Base-by-base conservation (phyloP, 2,329 filamentous ascomycete species). In the Alternaria atra region DNA sequence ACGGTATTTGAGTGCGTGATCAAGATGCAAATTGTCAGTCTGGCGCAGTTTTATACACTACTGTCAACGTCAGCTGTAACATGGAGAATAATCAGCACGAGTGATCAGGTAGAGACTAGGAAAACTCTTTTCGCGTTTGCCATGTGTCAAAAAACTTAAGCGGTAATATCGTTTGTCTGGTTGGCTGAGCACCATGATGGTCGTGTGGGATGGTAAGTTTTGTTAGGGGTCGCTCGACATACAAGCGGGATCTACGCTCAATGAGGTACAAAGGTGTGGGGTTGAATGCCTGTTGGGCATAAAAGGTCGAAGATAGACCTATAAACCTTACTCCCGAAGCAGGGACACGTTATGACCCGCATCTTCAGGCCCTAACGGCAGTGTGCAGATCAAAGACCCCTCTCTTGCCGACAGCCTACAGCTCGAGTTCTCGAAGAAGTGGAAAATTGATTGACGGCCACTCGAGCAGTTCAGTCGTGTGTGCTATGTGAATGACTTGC, bases 171-270 rank as follows among this genome's bases (percentile, higher is more conserved):
- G 15, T 25, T 13, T 4, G 15, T 34, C 15, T 67, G 58, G 66
- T 71, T 73, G 71, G 71, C 4, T 63, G 69, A 73, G 71, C 39
- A 73, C 71, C 70, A 6, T 73, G 70, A 67, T 73, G 71, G 59
- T 23, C 40, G 44, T 58, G 58, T 65, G 58, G 65, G 63, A 58
- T 42, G 29, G 43, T 53, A 39, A 47, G 37, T 50, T 44, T 34
- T 55, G 44, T 48, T 52, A 62, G 55, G 43, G 29, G n/a, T 52
- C 15, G 40, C 40, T 50, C 40, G 50, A 29, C 12, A 30, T 37
- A 48, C 20, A 39, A 34, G 43, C 56, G 52, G 61, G 27, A 62
- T 34, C 58, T 60, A 65, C 13, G 30, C 39, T 50, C 13, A 43
- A 47, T 44, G 37, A 20, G 30, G 55, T 39, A 60, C 32, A 23